These are phyloP conservation scores for Biscogniauxia marginata DNA, from an alignment of 2,329 filamentous ascomycete genomes.

Conservation along the genomic window DNA sequence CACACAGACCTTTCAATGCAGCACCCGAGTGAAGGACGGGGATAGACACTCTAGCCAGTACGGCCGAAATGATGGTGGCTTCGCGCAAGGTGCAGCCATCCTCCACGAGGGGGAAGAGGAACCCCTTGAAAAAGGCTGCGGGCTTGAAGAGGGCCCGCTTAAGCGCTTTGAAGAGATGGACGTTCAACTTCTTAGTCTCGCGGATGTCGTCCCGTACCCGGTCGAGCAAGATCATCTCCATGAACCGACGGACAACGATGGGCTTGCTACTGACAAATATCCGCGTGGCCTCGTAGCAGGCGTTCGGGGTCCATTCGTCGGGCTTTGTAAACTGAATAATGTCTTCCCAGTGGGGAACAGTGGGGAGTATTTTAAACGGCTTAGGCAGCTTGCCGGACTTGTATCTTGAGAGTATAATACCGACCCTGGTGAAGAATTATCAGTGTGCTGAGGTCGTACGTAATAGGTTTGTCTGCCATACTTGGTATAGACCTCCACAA, in stretches of 20 bases:
- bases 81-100: constrained; percentile 90
- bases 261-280: constrained; percentile 89
- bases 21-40: constrained; percentile 91
- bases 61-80: constrained; percentile 85
- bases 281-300: constrained; percentile 83
- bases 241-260: constrained; percentile 75
- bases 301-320: constrained; percentile 69
- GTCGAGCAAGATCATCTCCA: constrained; percentile 83
- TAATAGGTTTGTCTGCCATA: constrained; percentile 38
- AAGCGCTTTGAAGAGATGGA: constrained; percentile 90
- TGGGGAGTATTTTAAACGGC: constrained; percentile 94
- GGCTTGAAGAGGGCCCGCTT: constrained; percentile 61
- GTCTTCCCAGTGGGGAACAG: constrained; percentile 87
- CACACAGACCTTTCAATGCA: constrained; percentile 86
- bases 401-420: constrained; percentile 84
- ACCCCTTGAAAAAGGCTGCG: constrained; percentile 92
- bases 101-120: constrained; percentile 85
- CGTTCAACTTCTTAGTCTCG: constrained; percentile 91
- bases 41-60: constrained; percentile 80
- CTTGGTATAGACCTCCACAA: constrained; percentile 92
- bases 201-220: constrained; percentile 91
- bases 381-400: constrained; percentile 97
- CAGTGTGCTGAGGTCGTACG: constrained; percentile 5
- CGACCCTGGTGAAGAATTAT: constrained; percentile 58
- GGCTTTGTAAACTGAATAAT: constrained; percentile 83